Base-by-base conservation (phyloP, 495 filamentous ascomycete species). In the Penicillium bialowiezense region DNA sequence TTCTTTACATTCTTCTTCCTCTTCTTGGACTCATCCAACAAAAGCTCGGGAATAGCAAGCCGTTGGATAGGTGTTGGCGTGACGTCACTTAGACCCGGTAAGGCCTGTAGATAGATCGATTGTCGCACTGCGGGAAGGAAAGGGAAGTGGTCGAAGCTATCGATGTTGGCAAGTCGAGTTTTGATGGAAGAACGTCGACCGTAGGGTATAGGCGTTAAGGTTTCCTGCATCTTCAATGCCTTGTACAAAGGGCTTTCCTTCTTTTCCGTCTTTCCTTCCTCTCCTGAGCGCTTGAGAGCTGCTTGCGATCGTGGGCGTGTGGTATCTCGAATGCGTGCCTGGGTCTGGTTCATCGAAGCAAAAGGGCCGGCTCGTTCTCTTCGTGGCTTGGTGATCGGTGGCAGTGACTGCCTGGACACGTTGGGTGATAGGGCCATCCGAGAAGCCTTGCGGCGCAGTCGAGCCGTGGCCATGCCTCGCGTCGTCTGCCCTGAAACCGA, bases 181-280 rank as follows among this genome's bases (percentile, higher is more conserved):
- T 92, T 96, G 56, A 91, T 77, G 12, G 74, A 74, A 4, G 73
- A 69, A 39, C 92, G 77, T 45, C 83, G 76, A 17, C 80, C 78
- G 60, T 96, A 96, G 1, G 88, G 76, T 18, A 97, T 72, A 5
- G 83, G 77, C 7, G 84, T 69, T 45, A 98, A 69, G 0, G 87
- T 73, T 36, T 85, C 83, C 64, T 93, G 91, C 93, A 98, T 98
- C 71, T 93, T 97, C 68, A 98, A 73, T 7, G 93, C 92, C 64
- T 95, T 91, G 65, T 83, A 89, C 15, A 76, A 56, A 8, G 76
- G 75, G 51, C 63, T 75, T 3, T 76, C 71, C 62, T 49, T 70
- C 67, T 59, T 78, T 59, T 51, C 58, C 28, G 50, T 23, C 26
- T 58, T 65, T 33, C 63, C 49, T 17, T 65, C 67, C 7, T 66